Percentiles rank a stretch among this genome's conserved stretches.
Evolutionary conservation across 768 basidiomycete species (phyloP).

Genomic region (Mycena floridula): DNA sequence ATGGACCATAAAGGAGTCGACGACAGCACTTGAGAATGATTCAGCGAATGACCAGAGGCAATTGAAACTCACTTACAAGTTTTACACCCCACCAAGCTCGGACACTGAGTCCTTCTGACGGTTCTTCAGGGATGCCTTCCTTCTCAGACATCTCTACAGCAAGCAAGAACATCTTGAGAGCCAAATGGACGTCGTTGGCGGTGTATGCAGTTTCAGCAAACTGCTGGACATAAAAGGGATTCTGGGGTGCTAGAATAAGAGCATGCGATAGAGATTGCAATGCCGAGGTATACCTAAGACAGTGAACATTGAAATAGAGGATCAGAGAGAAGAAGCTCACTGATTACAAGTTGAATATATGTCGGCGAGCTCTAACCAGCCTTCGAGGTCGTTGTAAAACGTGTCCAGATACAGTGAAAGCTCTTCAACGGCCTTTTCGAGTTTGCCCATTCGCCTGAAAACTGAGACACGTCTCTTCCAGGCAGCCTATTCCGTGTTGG

Average conservation of each 20-base stretch:
- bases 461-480: slow-evolving; percentile 85
- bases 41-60: slow-evolving; percentile 5
- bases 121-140: slow-evolving; percentile 47
- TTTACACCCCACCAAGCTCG: slow-evolving; percentile 85
- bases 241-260: slow-evolving; percentile 78
- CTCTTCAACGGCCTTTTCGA: slow-evolving; percentile 64
- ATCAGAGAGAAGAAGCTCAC: slow-evolving; percentile 34
- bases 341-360: slow-evolving; percentile 71
- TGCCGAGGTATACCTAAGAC: slow-evolving; percentile 61
- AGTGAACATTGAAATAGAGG: background rate
- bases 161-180: slow-evolving; percentile 74
- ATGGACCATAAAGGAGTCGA: slow-evolving; percentile 37
- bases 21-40: slow-evolving; percentile 45
- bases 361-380: slow-evolving; percentile 82
- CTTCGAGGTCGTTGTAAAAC: slow-evolving; percentile 84
- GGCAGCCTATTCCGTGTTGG: slow-evolving; percentile 34
- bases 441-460: slow-evolving; percentile 52
- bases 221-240: slow-evolving; percentile 78
- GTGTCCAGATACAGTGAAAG: slow-evolving; percentile 74
- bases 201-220: slow-evolving; percentile 88
- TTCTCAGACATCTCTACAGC: slow-evolving; percentile 73
- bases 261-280: slow-evolving; percentile 77
- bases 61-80: slow-evolving; percentile 43
- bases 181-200: slow-evolving; percentile 63
- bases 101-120: slow-evolving; percentile 52